Percentiles rank a stretch among this genome's conserved stretches.
phyloP scores from a whole-genome alignment of 2,329 filamentous ascomycete species.

The Colletotrichum spaethianum region DNA sequence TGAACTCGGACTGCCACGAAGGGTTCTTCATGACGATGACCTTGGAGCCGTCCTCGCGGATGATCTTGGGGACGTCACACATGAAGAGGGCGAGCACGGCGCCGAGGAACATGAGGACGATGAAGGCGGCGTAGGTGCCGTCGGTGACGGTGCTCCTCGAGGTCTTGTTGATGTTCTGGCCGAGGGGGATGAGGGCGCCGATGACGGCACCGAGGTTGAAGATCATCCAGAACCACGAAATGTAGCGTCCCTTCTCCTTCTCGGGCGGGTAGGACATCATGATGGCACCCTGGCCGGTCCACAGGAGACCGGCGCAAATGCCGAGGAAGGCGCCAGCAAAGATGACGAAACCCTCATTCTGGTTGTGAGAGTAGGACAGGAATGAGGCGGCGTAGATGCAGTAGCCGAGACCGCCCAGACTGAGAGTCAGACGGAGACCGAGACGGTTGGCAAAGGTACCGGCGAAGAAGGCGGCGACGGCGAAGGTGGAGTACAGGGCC shows the following conservation, averaged over 20 bases:
- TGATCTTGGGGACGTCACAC: conserved; percentile 78
- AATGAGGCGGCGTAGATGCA: conserved; percentile 81
- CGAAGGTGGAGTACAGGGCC: conserved; percentile 81
- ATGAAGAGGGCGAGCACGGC: conserved; percentile 79
- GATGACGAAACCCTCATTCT: conserved; percentile 79
- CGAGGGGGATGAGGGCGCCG: conserved; percentile 82
- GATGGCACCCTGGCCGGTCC: conserved; percentile 87
- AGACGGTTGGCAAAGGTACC: conserved; percentile 84
- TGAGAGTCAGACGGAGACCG: conserved; percentile 77
- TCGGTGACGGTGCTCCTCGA: conserved; percentile 69
- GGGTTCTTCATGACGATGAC: conserved; percentile 94
- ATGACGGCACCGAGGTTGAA: conserved; percentile 95
- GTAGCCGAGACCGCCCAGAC: conserved; percentile 83
- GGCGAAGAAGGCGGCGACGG: conserved; percentile 77
- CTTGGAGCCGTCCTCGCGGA: conserved; percentile 82
- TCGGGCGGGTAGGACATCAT: conserved; percentile 93
- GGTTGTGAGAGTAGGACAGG: conserved; percentile 78
- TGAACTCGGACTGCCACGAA: conserved; percentile 84
- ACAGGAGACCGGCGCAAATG: conserved; percentile 83
- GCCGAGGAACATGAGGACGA: conserved; percentile 84
- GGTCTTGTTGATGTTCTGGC: conserved; percentile 76
- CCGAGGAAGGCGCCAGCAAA: conserved; percentile 84
- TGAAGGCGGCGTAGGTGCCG: conserved; percentile 90
- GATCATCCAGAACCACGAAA: conserved; percentile 94
- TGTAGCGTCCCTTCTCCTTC: conserved; percentile 86